Percentiles rank a stretch among this genome's conserved stretches.
These are phyloP conservation scores for Ustilago cynodontis DNA, from an alignment of 1,284 basidiomycete species.

Conservation along the genomic window DNA sequence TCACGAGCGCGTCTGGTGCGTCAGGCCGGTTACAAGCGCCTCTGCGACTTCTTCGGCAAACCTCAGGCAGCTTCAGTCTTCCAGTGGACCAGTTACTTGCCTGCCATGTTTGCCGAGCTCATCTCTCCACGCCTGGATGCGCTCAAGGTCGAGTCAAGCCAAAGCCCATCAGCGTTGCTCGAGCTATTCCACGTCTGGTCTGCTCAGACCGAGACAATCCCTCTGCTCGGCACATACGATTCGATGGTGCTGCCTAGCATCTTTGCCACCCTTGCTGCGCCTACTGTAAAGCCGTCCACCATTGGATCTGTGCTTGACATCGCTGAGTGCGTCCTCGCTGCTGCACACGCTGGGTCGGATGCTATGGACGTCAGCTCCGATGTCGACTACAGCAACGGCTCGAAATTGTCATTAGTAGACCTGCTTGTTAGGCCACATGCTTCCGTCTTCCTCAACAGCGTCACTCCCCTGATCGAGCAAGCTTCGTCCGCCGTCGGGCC, in stretches of 20 bases:
- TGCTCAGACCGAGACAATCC: slow-evolving; percentile 75
- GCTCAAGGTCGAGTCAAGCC: slow-evolving; percentile 87
- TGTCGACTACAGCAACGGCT: slow-evolving; percentile 25
- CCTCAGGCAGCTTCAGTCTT: slow-evolving; percentile 73
- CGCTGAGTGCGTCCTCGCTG: slow-evolving; percentile 78
- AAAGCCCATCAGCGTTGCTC: slow-evolving; percentile 88
- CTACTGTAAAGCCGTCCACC: slow-evolving; percentile 88
- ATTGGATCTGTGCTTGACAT: slow-evolving; percentile 87
- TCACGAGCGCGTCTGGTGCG: slow-evolving; percentile 74
- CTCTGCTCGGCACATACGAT: slow-evolving; percentile 80
- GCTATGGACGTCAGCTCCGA: slow-evolving; percentile 28
- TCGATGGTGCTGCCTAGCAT: slow-evolving; percentile 79
- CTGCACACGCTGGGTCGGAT: slow-evolving; percentile 26
- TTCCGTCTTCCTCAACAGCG: slow-evolving; percentile 79
- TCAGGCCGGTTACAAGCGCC: slow-evolving; percentile 84
- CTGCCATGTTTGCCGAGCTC: slow-evolving; percentile 78
- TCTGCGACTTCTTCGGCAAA: slow-evolving; percentile 86
- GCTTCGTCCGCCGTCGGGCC: slow-evolving; percentile 75
- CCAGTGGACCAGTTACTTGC: slow-evolving; percentile 81
- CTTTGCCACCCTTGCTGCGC: slow-evolving; percentile 83
- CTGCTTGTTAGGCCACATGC: slow-evolving; percentile 81
- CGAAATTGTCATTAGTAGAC: slow-evolving; percentile 25
- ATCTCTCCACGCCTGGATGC: slow-evolving; percentile 84
- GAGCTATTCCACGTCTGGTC: slow-evolving; percentile 89
- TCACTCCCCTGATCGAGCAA: slow-evolving; percentile 73